Base-by-base conservation (phyloP, 2,329 filamentous ascomycete species). In the Geosmithia flava region DNA sequence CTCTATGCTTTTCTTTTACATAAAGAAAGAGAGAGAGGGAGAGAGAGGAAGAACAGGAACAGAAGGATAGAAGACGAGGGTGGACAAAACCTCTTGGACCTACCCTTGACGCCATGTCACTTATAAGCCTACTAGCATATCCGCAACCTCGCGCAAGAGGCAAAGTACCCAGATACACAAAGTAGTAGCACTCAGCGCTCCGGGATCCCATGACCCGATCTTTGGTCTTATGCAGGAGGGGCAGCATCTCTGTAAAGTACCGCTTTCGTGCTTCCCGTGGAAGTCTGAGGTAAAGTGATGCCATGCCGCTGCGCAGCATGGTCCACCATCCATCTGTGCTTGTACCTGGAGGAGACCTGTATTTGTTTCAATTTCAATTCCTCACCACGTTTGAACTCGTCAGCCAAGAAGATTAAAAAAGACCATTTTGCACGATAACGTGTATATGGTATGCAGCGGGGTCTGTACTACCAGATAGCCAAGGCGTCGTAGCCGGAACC, bases 101-200 rank as follows among this genome's bases (percentile, higher is more conserved):
- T 64, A 82, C 81, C 69, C 73, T 72, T 43, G 64, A 67, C 47
- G 82, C 80, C 66, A 88, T 81, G 59, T 86, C 72, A 61, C 81
- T 73, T 53, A 93, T 78, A 52, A 90, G 71, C 66, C 79, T 82
- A 54, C 74, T 74, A 16, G 80, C 85, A 62, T 87, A 87, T 11
- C 87, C 87, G 55, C 81, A 81, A 45, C 85, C 79, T 51, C 83
- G 78, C 4, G 81, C 79, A 52, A 71, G 72, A 33, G 83, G 80
- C 62, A 81, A 84, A 46, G 85, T 89, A 52, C 87, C 87, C 52
- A 94, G 72, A 64, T 91, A 93, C 45, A 89, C 85, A 48, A 94
- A 79, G 62, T 93, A 93, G 74, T 86, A 93, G 59, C 77, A 81
- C 51, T 84, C 71, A 55, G 71, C 62, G 59, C 87, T 82, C 46